Evolutionary conservation across 2,329 filamentous ascomycete genomes (phyloP).

Genomic region (Seiridium unicorne): DNA sequence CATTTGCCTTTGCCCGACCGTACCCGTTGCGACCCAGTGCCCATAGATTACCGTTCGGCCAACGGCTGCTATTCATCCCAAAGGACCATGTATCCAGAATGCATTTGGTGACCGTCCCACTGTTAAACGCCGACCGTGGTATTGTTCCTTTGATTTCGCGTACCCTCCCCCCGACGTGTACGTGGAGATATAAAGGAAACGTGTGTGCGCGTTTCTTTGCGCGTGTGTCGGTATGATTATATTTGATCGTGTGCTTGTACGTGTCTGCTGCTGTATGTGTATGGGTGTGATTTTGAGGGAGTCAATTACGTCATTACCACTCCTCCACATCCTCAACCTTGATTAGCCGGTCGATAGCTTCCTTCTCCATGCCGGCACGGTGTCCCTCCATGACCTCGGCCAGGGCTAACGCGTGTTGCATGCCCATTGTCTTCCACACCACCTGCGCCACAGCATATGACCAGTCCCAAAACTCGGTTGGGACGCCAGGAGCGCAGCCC

Average conservation of each 20-base stretch:
- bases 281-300: background rate
- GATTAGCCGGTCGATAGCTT: conserved; percentile 13
- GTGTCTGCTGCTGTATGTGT: background rate
- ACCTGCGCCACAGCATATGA: conserved; percentile 42
- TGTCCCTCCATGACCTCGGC: conserved; percentile 38
- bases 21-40: no score
- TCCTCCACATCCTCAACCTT: conserved; percentile 18
- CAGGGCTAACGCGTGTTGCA: conserved; percentile 46
- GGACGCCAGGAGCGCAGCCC: conserved; percentile 44
- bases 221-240: background rate
- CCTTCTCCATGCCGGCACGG: conserved; percentile 18
- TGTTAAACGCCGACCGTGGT: no score
- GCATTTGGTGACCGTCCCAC: no score
- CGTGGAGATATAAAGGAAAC: no score
- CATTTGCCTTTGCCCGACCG: background rate
- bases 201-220: background rate
- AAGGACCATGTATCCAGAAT: no score
- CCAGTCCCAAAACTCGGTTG: conserved; percentile 42
- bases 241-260: background rate
- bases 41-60: no score
- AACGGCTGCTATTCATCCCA: no score
- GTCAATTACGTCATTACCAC: background rate
- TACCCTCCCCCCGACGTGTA: no score
- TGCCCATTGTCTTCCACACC: conserved; percentile 50
- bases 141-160: no score